Evolutionary conservation across 495 filamentous ascomycete species (phyloP), one percentile per base, ranked within the genome.

Genomic region (Aspergillus kassunensis): DNA sequence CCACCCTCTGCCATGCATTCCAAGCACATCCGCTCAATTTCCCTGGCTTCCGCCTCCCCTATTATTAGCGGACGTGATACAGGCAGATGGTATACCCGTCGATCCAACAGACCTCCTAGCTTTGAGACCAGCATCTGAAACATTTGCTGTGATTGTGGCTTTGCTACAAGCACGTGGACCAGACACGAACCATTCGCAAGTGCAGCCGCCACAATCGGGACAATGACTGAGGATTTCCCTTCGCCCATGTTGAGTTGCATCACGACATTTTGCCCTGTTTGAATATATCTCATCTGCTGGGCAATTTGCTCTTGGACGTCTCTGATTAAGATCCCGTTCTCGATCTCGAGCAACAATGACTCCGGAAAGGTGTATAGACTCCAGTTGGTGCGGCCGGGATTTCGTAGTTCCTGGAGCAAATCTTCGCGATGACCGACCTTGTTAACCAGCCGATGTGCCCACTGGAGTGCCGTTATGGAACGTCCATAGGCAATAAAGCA

Each of bases 241-340:
- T 87, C 79, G 0, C 86, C 86, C 85, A 90, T 90, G 54, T 88
- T 89, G 18, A 91, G 63, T 58, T 90, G 86, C 66, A 89, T 75
- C 9, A 86, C 80, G 0, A 68, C 55, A 57, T 84, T 89, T 1
- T 53, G 11, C 0, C 52, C 64, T 0, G 56, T 55, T 0, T 54
- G 46, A 0, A 78, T 77, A 0, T 42, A 36, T n/a, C 68, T 79
- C 84, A 90, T 89, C 39, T 72, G 54, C 1, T 40, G 23, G 0
- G 85, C 82, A 43, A 89, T 82, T 4, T 78, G 48, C 7, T 71
- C 65, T 56, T 91, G 87, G 0, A 82, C 76, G 5, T 67, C 64
- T 2, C 86, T 77, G 21, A 90, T 84, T 5, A 80, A 55, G 18
- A 91, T 68, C 5, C 75, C 73, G 31, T 73, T 83, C 40, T 91